These are phyloP conservation scores for Mycena amicta DNA, from an alignment of 768 basidiomycete genomes.

Conservation along the genomic window DNA sequence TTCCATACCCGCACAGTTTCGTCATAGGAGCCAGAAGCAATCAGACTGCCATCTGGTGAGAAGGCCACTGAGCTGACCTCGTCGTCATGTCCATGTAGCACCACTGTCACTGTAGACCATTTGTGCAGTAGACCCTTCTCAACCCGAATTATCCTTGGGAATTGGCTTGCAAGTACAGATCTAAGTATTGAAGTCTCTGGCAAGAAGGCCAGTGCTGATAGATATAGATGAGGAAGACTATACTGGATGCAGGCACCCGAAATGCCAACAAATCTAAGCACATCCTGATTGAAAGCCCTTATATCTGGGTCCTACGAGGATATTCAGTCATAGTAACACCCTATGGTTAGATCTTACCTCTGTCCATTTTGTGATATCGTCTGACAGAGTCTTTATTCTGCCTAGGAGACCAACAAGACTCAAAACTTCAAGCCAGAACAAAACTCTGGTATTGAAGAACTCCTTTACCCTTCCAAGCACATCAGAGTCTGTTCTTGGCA, in stretches of 20 bases:
- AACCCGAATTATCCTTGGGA: neutral
- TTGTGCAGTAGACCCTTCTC: neutral
- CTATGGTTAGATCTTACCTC: neutral
- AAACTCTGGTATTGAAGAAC: neutral
- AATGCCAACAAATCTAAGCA: neutral
- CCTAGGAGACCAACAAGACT: neutral
- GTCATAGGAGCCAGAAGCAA: constrained; percentile 33
- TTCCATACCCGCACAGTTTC: constrained; percentile 36
- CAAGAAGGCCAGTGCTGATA: neutral
- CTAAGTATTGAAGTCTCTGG: neutral
- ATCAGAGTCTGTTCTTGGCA: neutral
- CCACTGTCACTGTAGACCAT: neutral
- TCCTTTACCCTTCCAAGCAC: neutral
- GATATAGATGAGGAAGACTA: constrained; percentile 4
- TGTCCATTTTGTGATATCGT: neutral
- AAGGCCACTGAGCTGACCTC: neutral
- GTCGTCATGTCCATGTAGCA: neutral
- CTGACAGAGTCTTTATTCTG: neutral
- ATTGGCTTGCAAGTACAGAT: neutral
- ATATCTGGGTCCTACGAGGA: neutral
- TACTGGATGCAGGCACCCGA: constrained; percentile 1
- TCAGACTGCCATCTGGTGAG: neutral
- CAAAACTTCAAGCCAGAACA: constrained; percentile 12
- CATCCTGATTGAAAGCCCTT: neutral
- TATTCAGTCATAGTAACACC: neutral